Evolutionary conservation across 345 rosid species (phyloP).

Genomic region (Melaleuca alternifolia): DNA sequence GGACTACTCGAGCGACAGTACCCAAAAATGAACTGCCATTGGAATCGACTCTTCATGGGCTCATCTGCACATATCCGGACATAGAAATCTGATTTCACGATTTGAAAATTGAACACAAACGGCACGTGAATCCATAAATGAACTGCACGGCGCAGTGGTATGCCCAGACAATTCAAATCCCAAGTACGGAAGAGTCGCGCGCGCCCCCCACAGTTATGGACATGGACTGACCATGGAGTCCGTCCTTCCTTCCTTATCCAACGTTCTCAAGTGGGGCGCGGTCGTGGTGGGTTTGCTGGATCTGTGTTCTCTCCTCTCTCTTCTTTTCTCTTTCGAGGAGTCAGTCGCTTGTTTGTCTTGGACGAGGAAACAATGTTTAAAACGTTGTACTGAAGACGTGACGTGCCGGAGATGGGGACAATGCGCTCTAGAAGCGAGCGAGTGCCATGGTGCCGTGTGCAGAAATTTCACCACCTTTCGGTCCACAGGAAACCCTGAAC

Average conservation of each 20-base stretch:
- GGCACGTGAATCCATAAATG: background rate
- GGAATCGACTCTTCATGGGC: background rate
- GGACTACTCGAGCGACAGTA: background rate
- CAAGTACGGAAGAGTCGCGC: background rate
- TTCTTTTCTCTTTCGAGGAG: background rate
- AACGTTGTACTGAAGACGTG: background rate
- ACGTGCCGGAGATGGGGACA: background rate
- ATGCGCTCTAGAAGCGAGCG: background rate
- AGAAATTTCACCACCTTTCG: background rate
- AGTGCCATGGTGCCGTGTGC: background rate
- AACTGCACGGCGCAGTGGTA: background rate
- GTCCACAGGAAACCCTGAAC: background rate
- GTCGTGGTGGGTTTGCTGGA: background rate
- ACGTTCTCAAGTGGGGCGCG: background rate
- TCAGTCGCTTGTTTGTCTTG: background rate
- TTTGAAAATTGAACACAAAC: background rate
- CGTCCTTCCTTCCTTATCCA: background rate
- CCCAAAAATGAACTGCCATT: background rate
- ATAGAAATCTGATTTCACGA: background rate
- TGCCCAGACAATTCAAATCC: background rate
- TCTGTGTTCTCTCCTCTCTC: background rate
- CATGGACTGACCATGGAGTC: background rate
- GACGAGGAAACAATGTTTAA: background rate
- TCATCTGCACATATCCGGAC: background rate
- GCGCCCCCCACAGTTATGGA: too few species aligned